Evolutionary conservation across 352 stramenopile genomes (phyloP).

Genomic region (Pythium aristosporum): DNA sequence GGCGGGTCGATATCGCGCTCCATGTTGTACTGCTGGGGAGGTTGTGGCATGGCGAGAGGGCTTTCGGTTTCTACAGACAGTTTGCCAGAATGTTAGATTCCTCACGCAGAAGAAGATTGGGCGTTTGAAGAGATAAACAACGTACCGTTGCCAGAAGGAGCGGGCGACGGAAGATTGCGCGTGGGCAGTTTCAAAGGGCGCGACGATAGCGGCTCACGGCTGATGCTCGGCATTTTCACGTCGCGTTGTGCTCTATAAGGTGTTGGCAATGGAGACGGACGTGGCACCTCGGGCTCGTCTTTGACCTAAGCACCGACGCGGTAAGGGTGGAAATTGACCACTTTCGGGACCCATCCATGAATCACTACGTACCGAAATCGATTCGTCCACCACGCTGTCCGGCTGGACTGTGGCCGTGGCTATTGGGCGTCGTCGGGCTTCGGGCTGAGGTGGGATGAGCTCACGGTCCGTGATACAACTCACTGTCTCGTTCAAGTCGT

Average conservation of each 20-base stretch:
- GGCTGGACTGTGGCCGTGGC: background rate
- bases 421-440: background rate
- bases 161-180: background rate
- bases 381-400: slow-evolving; percentile 17
- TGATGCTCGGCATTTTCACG: slow-evolving; percentile 1
- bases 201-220: background rate
- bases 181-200: slow-evolving; percentile 3
- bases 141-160: background rate
- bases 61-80: background rate
- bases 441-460: background rate
- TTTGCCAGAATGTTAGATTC: background rate
- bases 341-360: background rate
- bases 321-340: no score
- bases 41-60: background rate
- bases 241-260: background rate
- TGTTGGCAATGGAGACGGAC: background rate
- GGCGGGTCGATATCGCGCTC: background rate
- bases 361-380: slow-evolving; percentile 3
- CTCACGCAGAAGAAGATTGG: background rate
- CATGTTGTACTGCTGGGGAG: background rate
- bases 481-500: background rate
- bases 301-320: slow-evolving; percentile 11
- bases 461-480: slow-evolving; percentile 2
- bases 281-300: slow-evolving; percentile 13
- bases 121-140: background rate